Evolutionary conservation across 176 grass and related monocot species (phyloP), one percentile per base, ranked within the genome.

Genomic region (Microstegium vimineum): DNA sequence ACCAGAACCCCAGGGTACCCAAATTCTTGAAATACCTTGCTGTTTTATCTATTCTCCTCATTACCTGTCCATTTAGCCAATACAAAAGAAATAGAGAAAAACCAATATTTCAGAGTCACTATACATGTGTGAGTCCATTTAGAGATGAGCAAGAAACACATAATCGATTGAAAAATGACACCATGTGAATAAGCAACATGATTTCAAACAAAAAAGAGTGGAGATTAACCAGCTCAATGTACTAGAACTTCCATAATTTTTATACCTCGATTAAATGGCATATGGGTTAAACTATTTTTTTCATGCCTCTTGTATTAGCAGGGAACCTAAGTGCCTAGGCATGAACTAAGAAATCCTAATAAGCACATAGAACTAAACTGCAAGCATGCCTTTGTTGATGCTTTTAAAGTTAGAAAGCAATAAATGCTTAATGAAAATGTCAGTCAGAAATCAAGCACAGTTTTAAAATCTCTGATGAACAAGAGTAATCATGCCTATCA

Each of bases 1-100:
- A 90, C 96, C 96, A 98, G 82, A 99, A 99, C 3, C 96, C 95
- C 4, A 95, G 16, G n/a, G 78, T 72, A 68, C 96, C 96, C 76
- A 99, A 84, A 66, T 89, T 94, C 91, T 99, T 99, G 87, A 95
- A 99, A 78, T 95, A 93, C 79, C 89, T 89, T 16, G 93, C 66
- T 18, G 89, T 99, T 83, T 95, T 91, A 60, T 88, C 88, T 80
- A 99, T 76, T 77, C 93, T 99, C 80, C 80, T 91, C n/a, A 88
- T 85, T 70, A 99, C 93, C 96, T 99, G 89, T 38, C 71, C 38
- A 89, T 76, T 74, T 26, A 69, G 20, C 54, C 47, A 69, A 64
- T 38, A 13, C 32, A 33, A 74, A 66, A 60, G 1, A 23, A 66
- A 40, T 14, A 62, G 18, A 40, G 0, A 66, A 72, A 73, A 3